Base-by-base conservation (phyloP, 148 eudicot species). In the Chenopodium album region DNA sequence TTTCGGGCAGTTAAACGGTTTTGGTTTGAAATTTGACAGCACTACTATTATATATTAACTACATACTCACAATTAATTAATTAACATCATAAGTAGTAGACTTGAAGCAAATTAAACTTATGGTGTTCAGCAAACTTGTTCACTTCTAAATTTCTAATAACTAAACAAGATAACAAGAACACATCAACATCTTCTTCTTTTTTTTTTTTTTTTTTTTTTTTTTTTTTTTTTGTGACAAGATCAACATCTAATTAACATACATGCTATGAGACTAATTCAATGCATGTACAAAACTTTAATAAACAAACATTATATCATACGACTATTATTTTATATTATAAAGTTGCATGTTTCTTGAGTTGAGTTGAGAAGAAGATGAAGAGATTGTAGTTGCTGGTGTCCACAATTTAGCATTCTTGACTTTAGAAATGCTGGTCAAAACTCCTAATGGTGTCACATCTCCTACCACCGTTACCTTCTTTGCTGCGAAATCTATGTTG, bases 391-490 rank as follows among this genome's bases (percentile, higher is more conserved):
- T 14, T 50, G 54, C 34, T 2, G 94, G 94, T 26, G 92, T 85
- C 97, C 90, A 93, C 11, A 93, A 66, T 48, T 93, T 89, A 0
- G 97, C 98, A 47, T 87, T 89, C 87, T 94, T 94, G 56, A 94
- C 98, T 85, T 94, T 94, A 4, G 97, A 94, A 82, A 94, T 87
- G 84, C 92, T 94, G 9, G 92, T 79, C 50, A 94, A 83, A 10
- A 89, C 98, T 22, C 78, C 89, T 37, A 90, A 65, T 19, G 98
- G 97, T 6, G 98, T 92, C 62, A 94, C 88, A 31, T 94, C 88
- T 48, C 98, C 98, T 3, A 84, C 81, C n/a, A 94, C 92, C 1
- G 98, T 94, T 54, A 94, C 94, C 81, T 91, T 94, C 85, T 94
- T 94, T 4, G 95, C 92, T 9, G 88, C 89, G 60, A 93, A 94